Evolutionary conservation across 495 filamentous ascomycete genomes (phyloP).

Genomic region (Podospora australis): DNA sequence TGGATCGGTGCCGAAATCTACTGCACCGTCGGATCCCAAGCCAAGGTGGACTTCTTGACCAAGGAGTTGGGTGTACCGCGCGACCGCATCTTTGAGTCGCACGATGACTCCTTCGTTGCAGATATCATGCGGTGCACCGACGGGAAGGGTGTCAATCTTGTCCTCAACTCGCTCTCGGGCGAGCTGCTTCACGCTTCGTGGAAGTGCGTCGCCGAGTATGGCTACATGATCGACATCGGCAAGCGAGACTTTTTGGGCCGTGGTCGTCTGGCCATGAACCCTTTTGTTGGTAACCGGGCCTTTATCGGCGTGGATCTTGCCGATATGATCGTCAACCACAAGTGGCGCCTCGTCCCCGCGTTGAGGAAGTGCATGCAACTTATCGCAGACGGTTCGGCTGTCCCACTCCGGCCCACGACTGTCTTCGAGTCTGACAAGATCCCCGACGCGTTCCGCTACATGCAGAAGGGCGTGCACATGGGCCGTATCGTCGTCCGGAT

Average conservation of each 20-base stretch:
- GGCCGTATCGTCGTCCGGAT: conserved; percentile 42
- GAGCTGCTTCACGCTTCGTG: conserved; percentile 43
- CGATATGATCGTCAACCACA: too few relatives aligned
- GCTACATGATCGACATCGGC: conserved; percentile 47
- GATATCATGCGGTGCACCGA: conserved; percentile 39
- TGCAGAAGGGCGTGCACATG: conserved; percentile 35
- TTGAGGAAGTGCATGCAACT: too few relatives aligned
- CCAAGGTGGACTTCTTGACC: conserved; percentile 34
- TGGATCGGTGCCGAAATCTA: conserved; percentile 22
- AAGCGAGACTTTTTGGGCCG: conserved; percentile 25
- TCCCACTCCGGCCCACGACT: too few relatives aligned
- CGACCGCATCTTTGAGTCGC: conserved; percentile 35
- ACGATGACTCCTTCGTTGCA: conserved; percentile 26
- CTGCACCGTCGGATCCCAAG: conserved; percentile 37
- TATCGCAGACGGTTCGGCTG: too few relatives aligned
- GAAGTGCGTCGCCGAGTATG: conserved; percentile 43
- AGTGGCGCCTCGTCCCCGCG: too few relatives aligned
- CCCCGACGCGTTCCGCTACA: conserved; percentile 8
- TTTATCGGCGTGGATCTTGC: conserved; percentile 42
- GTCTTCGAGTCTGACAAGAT: too few relatives aligned
- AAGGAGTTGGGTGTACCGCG: conserved; percentile 31
- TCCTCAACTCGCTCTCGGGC: conserved; percentile 47
- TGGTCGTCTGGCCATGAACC: conserved; percentile 34
- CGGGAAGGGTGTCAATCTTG: conserved; percentile 44
- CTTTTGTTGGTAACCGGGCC: conserved; percentile 34